Base-by-base conservation (phyloP, 768 basidiomycete genomes). In the Hygrophoropsis aurantiaca region DNA sequence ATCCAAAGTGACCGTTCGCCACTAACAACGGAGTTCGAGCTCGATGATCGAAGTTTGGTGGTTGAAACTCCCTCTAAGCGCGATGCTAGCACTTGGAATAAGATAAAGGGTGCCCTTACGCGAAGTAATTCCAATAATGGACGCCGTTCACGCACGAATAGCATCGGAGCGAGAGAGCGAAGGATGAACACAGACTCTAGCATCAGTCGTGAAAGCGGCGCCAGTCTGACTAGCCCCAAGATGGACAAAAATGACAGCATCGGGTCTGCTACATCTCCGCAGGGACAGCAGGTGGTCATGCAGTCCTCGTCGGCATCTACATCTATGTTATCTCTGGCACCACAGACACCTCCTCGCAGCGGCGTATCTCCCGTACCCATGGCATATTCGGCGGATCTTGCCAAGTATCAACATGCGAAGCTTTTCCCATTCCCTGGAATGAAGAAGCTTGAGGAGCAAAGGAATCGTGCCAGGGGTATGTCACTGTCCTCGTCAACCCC, bases 341-440 rank as follows among this genome's bases (percentile, higher is more conserved):
- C 82, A 18, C 78, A 74, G 58, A 72, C 74, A 5, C 73, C 77
- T 46, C 70, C 75, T 41, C 78, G 81, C 47, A 73, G 77, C 37
- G 80, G 78, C 30, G 76, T 79, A 10, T 92, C 90, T 7, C 87
- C 89, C n/a, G 80, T 93, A 30, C 91, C 91, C 33, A 78, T 82
- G 15, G 78, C 82, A 10, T 84, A 87, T 21, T 75, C 81, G 11
- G 78, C 79, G 24, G 90, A 91, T 66, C 66, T 84, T 61, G 73
- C 75, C 23, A 89, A 77, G 67, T 94, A 87, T 66, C 81, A 82
- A 52, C 75, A 79, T 47, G 64, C 79, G 25, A 97, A 97, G 62
- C 73, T 97, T 27, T 88, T 87, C 66, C 91, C 94, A 1, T 94
- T 95, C 77, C 91, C 90, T 20, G 91, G 90, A 30, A 85, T 93